phyloP scores from a whole-genome alignment of 2,329 filamentous ascomycete species.

The Ilyonectria mors-panacis region DNA sequence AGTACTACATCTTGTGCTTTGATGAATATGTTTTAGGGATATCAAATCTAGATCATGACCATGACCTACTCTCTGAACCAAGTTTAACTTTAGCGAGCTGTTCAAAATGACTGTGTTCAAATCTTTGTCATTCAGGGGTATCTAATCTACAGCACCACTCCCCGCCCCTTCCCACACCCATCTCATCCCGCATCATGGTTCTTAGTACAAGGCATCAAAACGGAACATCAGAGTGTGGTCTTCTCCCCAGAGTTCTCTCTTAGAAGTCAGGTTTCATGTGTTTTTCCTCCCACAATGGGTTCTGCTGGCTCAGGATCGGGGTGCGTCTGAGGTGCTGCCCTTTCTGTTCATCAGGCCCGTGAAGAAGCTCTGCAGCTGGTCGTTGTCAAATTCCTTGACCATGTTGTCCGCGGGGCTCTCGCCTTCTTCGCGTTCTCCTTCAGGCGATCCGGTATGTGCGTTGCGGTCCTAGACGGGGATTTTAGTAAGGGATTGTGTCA shows the following conservation, averaged over 20 bases:
- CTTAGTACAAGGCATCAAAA: constrained; percentile 27
- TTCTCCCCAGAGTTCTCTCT: constrained; percentile 6
- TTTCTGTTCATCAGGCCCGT: constrained; percentile 72
- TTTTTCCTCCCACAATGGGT: constrained; percentile 5
- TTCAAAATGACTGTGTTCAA: constrained; percentile 30
- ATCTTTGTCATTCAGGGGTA: constrained; percentile 54
- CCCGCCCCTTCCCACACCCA: constrained; percentile 36
- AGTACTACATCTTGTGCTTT: not conserved
- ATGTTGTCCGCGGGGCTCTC: constrained; percentile 59
- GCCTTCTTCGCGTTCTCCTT: constrained; percentile 56
- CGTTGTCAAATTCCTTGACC: constrained; percentile 64
- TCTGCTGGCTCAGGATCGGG: constrained; percentile 31
- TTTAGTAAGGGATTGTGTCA: constrained; percentile 37
- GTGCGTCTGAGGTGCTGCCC: constrained; percentile 36
- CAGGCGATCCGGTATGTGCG: constrained; percentile 64
- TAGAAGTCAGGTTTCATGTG: constrained; percentile 10
- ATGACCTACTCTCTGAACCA: not conserved
- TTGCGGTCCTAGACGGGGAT: constrained; percentile 66
- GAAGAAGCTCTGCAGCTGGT: constrained; percentile 73
- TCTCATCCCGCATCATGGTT: constrained; percentile 22
- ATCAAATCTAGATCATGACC: constrained; percentile 4
- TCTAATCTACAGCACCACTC: constrained; percentile 57
- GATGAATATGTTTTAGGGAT: not conserved
- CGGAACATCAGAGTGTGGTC: not conserved
- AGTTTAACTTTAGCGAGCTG: not conserved